Evolutionary conservation across 257 asterid genomes (phyloP).

Genomic region (Solanum sejunctum): DNA sequence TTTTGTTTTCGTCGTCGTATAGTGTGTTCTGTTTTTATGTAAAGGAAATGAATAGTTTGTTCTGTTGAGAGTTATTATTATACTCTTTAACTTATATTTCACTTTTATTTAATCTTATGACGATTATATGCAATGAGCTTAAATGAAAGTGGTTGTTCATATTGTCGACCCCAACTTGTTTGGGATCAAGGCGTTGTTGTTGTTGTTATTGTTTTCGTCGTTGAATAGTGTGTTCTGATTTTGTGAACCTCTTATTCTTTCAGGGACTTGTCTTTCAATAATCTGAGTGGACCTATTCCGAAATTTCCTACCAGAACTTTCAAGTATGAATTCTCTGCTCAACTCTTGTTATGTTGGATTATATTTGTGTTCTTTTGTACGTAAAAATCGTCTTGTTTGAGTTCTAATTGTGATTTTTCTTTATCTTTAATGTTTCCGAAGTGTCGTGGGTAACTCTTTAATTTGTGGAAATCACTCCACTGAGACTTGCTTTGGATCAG

Average conservation of each 20-base stretch:
- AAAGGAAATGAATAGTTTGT: constrained; percentile 5
- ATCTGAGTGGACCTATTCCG: constrained; percentile 84
- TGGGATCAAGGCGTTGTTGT: neutral
- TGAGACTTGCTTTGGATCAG: constrained; percentile 55
- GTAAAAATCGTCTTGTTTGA: neutral
- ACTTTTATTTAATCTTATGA: neutral
- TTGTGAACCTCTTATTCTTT: constrained; percentile 1
- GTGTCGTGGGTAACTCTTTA: constrained; percentile 70
- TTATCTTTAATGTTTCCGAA: constrained; percentile 1
- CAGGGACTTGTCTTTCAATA: constrained; percentile 98
- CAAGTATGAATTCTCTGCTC: constrained; percentile 38
- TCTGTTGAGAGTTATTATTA: neutral
- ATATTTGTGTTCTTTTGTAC: neutral
- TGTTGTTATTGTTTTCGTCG: neutral
- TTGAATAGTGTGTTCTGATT: neutral
- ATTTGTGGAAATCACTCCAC: constrained; percentile 62
- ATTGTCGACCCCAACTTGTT: neutral
- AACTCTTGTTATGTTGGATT: neutral
- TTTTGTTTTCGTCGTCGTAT: neutral
- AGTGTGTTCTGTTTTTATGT: neutral
- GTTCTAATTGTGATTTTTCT: neutral
- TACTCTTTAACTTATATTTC: neutral
- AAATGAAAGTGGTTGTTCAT: neutral
- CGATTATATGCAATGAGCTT: neutral
- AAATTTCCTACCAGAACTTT: constrained; percentile 71